These are phyloP conservation scores for Phytophthora sp. DNA, from an alignment of 352 stramenopile species.

Conservation along the genomic window DNA sequence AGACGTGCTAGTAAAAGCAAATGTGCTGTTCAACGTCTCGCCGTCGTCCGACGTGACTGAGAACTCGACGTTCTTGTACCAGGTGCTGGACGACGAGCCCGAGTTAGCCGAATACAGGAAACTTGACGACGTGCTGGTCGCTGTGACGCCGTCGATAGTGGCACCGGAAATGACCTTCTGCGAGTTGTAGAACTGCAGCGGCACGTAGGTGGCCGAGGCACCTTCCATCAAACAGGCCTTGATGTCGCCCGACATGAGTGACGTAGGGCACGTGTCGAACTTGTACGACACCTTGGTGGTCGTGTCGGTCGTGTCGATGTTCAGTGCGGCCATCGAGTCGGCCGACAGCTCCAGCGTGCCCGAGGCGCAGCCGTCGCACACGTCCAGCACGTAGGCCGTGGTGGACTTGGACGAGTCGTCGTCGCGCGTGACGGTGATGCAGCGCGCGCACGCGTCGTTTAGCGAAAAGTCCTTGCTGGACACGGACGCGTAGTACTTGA, in stretches of 20 bases:
- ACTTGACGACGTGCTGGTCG: slow-evolving; percentile 53
- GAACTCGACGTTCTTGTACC: slow-evolving; percentile 72
- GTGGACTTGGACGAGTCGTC: slow-evolving; percentile 49
- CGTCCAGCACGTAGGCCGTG: slow-evolving; percentile 76
- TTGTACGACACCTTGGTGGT: slow-evolving; percentile 63
- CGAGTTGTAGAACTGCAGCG: slow-evolving; percentile 85
- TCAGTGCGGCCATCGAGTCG: slow-evolving; percentile 49
- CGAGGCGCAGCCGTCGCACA: slow-evolving; percentile 60
- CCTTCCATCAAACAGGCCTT: slow-evolving; percentile 87
- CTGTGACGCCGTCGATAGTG: slow-evolving; percentile 62
- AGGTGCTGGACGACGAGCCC: slow-evolving; percentile 45
- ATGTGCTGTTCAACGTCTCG: slow-evolving; percentile 59
- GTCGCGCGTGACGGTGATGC: slow-evolving; percentile 69
- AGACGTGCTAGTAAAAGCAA: slow-evolving; percentile 59
- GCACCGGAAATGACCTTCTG: slow-evolving; percentile 70
- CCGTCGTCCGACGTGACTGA: slow-evolving; percentile 58
- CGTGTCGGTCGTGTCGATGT: slow-evolving; percentile 46
- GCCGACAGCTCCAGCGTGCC: slow-evolving; percentile 61
- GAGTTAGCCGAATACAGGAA: slow-evolving; percentile 73
- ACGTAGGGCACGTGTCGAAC: slow-evolving; percentile 62
- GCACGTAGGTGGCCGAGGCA: slow-evolving; percentile 78
- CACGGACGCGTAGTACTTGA: slow-evolving; percentile 82
- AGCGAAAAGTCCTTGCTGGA: slow-evolving; percentile 58
- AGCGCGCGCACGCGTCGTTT: slow-evolving; percentile 71
- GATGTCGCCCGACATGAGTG: slow-evolving; percentile 71